phyloP scores from a whole-genome alignment of 192 early-diverging fungal genomes.

The Entomortierella parvispora region DNA sequence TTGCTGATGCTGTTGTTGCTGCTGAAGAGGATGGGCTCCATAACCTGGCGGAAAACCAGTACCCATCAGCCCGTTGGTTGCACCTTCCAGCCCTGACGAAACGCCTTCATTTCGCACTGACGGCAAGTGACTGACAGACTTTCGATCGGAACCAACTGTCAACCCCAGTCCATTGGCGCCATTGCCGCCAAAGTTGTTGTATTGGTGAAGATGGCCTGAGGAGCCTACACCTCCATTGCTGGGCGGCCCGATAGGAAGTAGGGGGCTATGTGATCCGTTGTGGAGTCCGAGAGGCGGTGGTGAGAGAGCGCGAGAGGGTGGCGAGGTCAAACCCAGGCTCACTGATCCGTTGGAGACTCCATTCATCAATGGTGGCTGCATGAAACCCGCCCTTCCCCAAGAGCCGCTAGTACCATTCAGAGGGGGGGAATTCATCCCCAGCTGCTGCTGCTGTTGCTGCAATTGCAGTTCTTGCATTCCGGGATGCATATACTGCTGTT shows the following conservation, averaged over 20 bases:
- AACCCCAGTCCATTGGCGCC: slow-evolving; percentile 5
- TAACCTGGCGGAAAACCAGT: slow-evolving; percentile 30
- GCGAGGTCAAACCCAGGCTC: slow-evolving; percentile 19
- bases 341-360: not conserved
- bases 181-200: not conserved
- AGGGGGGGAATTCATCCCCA: slow-evolving; percentile 15
- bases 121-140: slow-evolving; percentile 1
- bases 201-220: not conserved
- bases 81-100: not conserved
- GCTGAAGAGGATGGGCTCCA: slow-evolving; percentile 13
- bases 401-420: slow-evolving; percentile 18
- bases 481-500: slow-evolving; percentile 7
- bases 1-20: slow-evolving; percentile 1
- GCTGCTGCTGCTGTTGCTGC: slow-evolving; percentile 20
- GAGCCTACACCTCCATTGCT: not conserved
- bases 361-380: slow-evolving; percentile 12
- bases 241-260: slow-evolving; percentile 12
- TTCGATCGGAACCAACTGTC: not conserved
- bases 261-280: slow-evolving; percentile 16
- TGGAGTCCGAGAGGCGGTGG: slow-evolving; percentile 15
- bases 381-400: slow-evolving; percentile 13
- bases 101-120: slow-evolving; percentile 30
- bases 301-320: slow-evolving; percentile 11
- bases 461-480: not conserved
- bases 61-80: too few species aligned